Percentiles rank a stretch among this genome's conserved stretches.
phyloP scores from a whole-genome alignment of 164 flowering plant genomes.

The Piper longum region DNA sequence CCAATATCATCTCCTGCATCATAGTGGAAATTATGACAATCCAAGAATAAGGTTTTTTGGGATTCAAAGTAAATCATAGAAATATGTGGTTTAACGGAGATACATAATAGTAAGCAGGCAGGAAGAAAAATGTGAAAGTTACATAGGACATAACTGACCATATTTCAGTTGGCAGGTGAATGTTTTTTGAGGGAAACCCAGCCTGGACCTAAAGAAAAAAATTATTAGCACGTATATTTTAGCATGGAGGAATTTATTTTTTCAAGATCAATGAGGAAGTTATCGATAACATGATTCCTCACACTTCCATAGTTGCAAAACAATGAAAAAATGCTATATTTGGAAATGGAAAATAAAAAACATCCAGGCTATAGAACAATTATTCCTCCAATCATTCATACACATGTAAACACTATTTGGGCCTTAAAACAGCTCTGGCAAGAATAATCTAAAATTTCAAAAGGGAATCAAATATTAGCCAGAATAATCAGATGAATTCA shows the following conservation, averaged over 20 bases:
- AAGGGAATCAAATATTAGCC: no score
- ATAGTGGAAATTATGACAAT: background rate
- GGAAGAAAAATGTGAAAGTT: background rate
- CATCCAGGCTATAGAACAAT: no score
- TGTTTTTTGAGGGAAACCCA: constrained; percentile 15
- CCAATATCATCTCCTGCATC: constrained; percentile 19
- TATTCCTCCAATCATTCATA: no score
- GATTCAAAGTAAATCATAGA: no score
- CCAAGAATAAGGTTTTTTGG: background rate
- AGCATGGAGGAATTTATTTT: background rate
- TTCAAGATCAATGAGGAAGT: no score
- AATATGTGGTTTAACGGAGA: no score
- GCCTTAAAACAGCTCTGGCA: no score
- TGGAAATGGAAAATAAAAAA: background rate
- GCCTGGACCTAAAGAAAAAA: constrained; percentile 13
- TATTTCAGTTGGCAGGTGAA: constrained; percentile 20
- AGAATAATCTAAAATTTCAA: no score
- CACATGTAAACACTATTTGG: no score
- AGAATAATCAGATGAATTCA: no score
- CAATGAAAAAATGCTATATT: background rate
- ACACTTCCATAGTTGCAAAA: no score
- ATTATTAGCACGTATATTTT: background rate
- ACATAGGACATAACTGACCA: constrained; percentile 21
- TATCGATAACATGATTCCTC: background rate
- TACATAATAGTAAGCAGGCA: background rate